Evolutionary conservation across 73 alveolate genomes (phyloP), one percentile per base, ranked within the genome.

Genomic region (Durusdinium trenchii): DNA sequence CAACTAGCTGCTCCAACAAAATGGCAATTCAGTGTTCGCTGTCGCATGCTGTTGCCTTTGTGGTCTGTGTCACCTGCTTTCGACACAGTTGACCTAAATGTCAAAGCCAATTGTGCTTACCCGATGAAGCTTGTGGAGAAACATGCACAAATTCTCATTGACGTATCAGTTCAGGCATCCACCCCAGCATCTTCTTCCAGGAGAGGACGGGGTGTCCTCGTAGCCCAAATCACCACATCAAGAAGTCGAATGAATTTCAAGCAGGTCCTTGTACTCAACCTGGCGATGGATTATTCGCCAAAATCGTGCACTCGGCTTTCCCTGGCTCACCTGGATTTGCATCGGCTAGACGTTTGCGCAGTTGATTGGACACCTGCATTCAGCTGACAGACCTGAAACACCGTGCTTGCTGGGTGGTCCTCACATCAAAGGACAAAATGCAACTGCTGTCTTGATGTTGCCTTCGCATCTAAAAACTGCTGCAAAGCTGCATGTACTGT

Each of bases 221-320:
- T 45, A 2, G 86, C 57, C 9, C 43, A 16, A 76, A 45, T 3
- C 42, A 7, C 20, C 16, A 71, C 83, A 78, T 43, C 87, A 6
- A 43, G 6, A 30, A 61, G 61, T 18, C 14, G 9, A 35, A 0
- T 61, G 7, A 78, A 40, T 32, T 20, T 32, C 1, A 18, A 18
- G 43, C 81, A 20, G 42, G 64, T 89, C 69, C 69, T 64, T 89
- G 86, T 52, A 51, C 51, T 90, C 97, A 35, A 48, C 43, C 43
- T 90, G 97, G 40, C 75, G 97, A 42, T 90, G 97, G 87, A 90
- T 90, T 73, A 90, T 67, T 50, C 97, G 97, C 87, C 83, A 90
- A 75, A 67, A 90, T 23, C 87, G 86, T 26, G 97, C 97, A 6
- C 87, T 67, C 76, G 40, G n/a, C 43, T 90, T 90, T 7, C 97